Percentiles rank a stretch among this genome's conserved stretches.
These are phyloP conservation scores for Neofusicoccum umdonicola DNA, from an alignment of 2,329 filamentous ascomycete genomes.

Conservation along the genomic window DNA sequence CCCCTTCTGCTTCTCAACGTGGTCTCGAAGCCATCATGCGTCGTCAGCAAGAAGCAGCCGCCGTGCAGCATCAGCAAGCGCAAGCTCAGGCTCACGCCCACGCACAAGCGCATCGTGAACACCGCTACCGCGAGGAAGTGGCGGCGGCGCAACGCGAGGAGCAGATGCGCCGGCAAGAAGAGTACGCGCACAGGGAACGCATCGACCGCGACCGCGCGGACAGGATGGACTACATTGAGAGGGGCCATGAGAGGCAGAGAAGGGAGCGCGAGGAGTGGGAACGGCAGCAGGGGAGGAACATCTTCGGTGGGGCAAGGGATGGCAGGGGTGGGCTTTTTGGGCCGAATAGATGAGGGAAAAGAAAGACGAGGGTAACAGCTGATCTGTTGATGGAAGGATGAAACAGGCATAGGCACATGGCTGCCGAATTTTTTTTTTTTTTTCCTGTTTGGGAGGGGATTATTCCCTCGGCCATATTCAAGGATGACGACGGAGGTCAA, in stretches of 20 bases:
- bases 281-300: neutral
- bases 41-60: conserved; percentile 1
- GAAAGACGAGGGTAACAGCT: neutral
- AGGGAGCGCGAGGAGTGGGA: conserved; percentile 7
- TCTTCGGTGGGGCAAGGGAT: conserved; percentile 5
- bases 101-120: conserved; percentile 9
- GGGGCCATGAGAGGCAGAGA: neutral
- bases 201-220: neutral
- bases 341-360: neutral
- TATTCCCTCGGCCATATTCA: neutral
- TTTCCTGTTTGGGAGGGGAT: neutral
- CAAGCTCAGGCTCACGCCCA: conserved; percentile 13
- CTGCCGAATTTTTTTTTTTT: neutral
- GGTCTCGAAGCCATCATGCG: conserved; percentile 10
- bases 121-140: conserved; percentile 11
- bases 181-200: neutral
- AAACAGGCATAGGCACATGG: neutral
- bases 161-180: neutral
- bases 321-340: conserved; percentile 4
- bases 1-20: conserved; percentile 7
- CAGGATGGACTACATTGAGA: neutral
- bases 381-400: neutral
- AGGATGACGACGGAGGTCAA: neutral
- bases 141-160: conserved; percentile 1
- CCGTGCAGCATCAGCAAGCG: neutral